Percentiles rank a stretch among this genome's conserved stretches.
Conservation (phyloP, 179 eudicot species). For the Amaranthus tricolor region DNA sequence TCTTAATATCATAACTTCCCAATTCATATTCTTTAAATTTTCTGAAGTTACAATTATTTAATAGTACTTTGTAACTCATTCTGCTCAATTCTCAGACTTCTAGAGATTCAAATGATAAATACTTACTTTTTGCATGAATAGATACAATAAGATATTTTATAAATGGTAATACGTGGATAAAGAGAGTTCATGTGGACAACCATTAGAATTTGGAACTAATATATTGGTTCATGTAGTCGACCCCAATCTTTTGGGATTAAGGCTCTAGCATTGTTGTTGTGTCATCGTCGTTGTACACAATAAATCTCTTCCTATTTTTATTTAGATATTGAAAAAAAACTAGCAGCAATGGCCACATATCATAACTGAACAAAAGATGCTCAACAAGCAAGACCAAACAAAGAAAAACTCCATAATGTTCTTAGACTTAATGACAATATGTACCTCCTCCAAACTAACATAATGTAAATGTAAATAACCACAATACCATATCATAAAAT, state of each 20-base stretch:
- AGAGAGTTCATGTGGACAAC: background rate
- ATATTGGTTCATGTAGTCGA: too few relatives aligned
- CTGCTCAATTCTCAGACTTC: background rate
- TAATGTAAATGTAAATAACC: background rate
- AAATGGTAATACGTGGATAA: background rate
- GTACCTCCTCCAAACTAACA: background rate
- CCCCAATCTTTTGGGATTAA: too few relatives aligned
- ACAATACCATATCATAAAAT: background rate
- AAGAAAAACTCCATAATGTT: background rate
- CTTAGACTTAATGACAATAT: background rate
- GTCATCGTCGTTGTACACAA: background rate
- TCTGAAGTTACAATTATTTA: background rate
- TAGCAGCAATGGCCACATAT: background rate
- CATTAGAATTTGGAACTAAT: background rate
- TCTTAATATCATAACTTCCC: conserved; percentile 7
- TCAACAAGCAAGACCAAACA: background rate
- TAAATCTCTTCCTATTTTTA: background rate
- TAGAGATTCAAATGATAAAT: background rate
- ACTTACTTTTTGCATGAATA: background rate
- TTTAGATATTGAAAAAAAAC: background rate
- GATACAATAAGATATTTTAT: background rate
- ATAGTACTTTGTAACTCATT: background rate
- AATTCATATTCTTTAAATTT: background rate
- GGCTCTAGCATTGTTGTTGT: too few relatives aligned
- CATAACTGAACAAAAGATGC: background rate